phyloP scores from a whole-genome alignment of 352 stramenopile genomes.

The Pythium dissimile region DNA sequence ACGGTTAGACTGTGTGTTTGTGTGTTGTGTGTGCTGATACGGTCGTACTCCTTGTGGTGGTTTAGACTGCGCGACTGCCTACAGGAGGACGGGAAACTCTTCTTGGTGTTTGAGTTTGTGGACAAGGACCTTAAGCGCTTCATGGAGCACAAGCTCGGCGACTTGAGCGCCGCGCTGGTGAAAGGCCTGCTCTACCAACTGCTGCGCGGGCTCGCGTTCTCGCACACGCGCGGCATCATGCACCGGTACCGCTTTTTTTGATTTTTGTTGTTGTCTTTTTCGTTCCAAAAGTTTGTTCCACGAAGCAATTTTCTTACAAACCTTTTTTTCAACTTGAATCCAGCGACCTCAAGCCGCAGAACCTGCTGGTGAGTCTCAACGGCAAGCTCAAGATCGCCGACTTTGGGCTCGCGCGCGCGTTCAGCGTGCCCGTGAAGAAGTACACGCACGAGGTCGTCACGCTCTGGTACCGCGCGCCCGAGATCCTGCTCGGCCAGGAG shows the following conservation, averaged over 20 bases:
- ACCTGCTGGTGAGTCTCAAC: slow-evolving; percentile 94
- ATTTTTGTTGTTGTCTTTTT: not conserved
- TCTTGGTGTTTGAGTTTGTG: slow-evolving; percentile 99
- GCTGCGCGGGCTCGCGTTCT: slow-evolving; percentile 84
- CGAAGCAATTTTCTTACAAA: no score
- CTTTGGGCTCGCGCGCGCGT: slow-evolving; percentile 96
- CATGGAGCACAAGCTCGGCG: slow-evolving; percentile 89
- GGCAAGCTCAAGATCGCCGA: slow-evolving; percentile 98
- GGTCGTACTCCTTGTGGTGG: no score
- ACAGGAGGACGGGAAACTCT: slow-evolving; percentile 94
- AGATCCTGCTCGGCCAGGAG: slow-evolving; percentile 96
- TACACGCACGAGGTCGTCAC: slow-evolving; percentile 99
- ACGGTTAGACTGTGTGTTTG: not conserved
- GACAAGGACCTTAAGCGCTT: slow-evolving; percentile 97
- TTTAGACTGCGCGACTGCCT: slow-evolving; percentile 91
- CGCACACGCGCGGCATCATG: slow-evolving; percentile 85
- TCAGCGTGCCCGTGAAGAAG: slow-evolving; percentile 96
- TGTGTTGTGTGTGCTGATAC: not conserved
- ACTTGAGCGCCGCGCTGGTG: slow-evolving; percentile 51
- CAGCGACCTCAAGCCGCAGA: slow-evolving; percentile 98
- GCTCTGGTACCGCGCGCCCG: slow-evolving; percentile 98
- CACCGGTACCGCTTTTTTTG: slow-evolving; percentile 50
- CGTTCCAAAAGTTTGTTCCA: no score
- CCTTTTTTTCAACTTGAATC: no score
- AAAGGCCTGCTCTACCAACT: slow-evolving; percentile 87